A percentile compares a stretch with the other conserved stretches of the same genome.
Evolutionary conservation across 1,284 basidiomycete genomes (phyloP).

Genomic region (Pyrrhoderma noxium): DNA sequence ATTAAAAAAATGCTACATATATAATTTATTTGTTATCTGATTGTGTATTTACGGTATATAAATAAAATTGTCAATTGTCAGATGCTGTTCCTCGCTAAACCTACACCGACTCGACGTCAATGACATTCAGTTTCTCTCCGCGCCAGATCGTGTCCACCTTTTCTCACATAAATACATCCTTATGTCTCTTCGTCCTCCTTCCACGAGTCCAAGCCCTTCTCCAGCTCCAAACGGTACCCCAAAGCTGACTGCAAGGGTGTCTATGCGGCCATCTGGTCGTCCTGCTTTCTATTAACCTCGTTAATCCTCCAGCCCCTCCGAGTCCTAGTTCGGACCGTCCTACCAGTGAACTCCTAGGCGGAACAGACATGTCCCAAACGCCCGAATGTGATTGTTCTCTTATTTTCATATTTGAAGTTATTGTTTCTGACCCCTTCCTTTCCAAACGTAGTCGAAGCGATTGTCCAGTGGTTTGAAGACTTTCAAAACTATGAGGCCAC

Average conservation of each 20-base stretch:
- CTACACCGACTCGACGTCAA: constrained; percentile 41
- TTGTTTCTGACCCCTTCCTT: constrained; percentile 4
- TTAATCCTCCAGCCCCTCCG: constrained; percentile 61
- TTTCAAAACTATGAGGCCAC: constrained; percentile 97
- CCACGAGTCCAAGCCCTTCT: constrained; percentile 59
- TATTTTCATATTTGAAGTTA: constrained; percentile 3
- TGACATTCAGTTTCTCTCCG: constrained; percentile 21
- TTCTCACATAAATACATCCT: constrained; percentile 18
- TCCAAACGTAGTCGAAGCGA: constrained; percentile 71
- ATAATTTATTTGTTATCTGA: too few species aligned
- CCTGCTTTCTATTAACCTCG: constrained; percentile 40
- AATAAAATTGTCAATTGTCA: too few species aligned
- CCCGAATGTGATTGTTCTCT: constrained; percentile 59
- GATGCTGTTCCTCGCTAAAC: too few species aligned
- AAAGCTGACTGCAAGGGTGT: constrained; percentile 51
- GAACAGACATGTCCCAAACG: constrained; percentile 72
- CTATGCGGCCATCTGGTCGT: constrained; percentile 65
- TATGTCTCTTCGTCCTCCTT: constrained; percentile 59
- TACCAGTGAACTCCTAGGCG: constrained; percentile 73
- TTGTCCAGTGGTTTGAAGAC: constrained; percentile 99
- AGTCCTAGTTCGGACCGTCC: constrained; percentile 65
- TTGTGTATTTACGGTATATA: too few species aligned
- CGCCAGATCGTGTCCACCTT: constrained; percentile 20
- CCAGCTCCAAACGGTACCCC: constrained; percentile 57
- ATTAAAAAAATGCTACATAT: too few species aligned